phyloP scores from a whole-genome alignment of 2,329 filamentous ascomycete genomes.

The Microsporum audouinii region DNA sequence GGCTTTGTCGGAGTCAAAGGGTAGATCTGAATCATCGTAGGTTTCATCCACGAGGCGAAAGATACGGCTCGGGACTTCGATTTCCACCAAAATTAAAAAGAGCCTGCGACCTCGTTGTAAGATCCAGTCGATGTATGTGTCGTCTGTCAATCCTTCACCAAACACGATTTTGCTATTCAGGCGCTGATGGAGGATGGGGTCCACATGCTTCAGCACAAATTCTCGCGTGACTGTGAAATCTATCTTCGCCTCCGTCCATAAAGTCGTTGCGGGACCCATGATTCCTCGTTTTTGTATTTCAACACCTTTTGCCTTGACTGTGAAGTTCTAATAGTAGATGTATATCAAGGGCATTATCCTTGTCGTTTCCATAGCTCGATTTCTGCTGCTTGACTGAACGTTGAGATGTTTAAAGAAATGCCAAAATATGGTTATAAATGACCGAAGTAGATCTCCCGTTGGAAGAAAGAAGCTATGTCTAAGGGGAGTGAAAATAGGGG shows the following conservation, averaged over 20 bases:
- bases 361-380: not conserved
- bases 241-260: slow-evolving; percentile 39
- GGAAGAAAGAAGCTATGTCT: not conserved
- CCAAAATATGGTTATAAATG: not conserved
- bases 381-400: not conserved
- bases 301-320: not conserved
- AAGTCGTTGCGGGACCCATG: slow-evolving; percentile 23
- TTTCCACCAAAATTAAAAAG: slow-evolving; percentile 48
- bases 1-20: slow-evolving; percentile 45
- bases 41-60: slow-evolving; percentile 51
- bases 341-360: not conserved
- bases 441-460: not conserved
- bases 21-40: slow-evolving; percentile 51
- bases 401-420: not conserved
- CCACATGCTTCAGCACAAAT: slow-evolving; percentile 28
- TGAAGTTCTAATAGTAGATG: not conserved
- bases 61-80: slow-evolving; percentile 52
- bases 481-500: not conserved
- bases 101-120: slow-evolving; percentile 46
- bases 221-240: slow-evolving; percentile 32
- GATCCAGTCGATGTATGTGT: slow-evolving; percentile 53
- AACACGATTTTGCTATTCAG: slow-evolving; percentile 29
- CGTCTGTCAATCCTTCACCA: slow-evolving; percentile 37
- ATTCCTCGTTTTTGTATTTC: not conserved
- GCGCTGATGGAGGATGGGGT: slow-evolving; percentile 22